phyloP scores from a whole-genome alignment of 371 early-diverging fungal genomes.

The Circinella minor region DNA sequence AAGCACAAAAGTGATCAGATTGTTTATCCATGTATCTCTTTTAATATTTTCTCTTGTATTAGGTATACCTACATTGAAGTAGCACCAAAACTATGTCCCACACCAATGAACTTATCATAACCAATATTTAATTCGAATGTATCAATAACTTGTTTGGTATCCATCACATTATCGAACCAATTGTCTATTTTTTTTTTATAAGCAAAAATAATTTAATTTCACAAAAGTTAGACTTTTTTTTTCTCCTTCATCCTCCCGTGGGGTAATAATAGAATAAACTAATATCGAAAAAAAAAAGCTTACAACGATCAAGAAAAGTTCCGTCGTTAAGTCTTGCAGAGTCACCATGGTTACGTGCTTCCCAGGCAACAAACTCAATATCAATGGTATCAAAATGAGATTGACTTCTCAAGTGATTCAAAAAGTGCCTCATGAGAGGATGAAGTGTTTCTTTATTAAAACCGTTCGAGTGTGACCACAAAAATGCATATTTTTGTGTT shows the following conservation, averaged over 20 bases:
- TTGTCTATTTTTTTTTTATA: slow-evolving; percentile 23
- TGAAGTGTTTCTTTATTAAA: slow-evolving; percentile 44
- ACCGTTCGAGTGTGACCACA: slow-evolving; percentile 44
- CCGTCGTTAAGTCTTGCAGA: slow-evolving; percentile 44
- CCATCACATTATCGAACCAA: slow-evolving; percentile 49
- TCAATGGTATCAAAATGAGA: slow-evolving; percentile 26
- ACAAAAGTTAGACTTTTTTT: too few species aligned
- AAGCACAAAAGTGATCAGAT: too few species aligned
- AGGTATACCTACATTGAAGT: slow-evolving; percentile 37
- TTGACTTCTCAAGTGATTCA: slow-evolving; percentile 20
- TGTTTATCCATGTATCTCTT: too few species aligned
- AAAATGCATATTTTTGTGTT: slow-evolving; percentile 23
- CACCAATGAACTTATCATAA: slow-evolving; percentile 37
- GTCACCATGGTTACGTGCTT: slow-evolving; percentile 52
- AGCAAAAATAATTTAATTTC: too few species aligned
- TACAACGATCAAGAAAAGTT: slow-evolving; percentile 31
- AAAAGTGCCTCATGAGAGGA: slow-evolving; percentile 34
- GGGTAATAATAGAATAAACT: too few species aligned
- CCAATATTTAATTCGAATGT: slow-evolving; percentile 22
- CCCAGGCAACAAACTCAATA: slow-evolving; percentile 38
- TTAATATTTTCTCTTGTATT: too few species aligned
- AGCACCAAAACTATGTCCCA: slow-evolving; percentile 53
- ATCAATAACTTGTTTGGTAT: slow-evolving; percentile 42
- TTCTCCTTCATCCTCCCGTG: too few species aligned
- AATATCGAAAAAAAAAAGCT: slow-evolving; percentile 1